Evolutionary conservation across 75 land plant species (phyloP), one percentile per base, ranked within the genome.

Genomic region (Adiantum capillusveneris): DNA sequence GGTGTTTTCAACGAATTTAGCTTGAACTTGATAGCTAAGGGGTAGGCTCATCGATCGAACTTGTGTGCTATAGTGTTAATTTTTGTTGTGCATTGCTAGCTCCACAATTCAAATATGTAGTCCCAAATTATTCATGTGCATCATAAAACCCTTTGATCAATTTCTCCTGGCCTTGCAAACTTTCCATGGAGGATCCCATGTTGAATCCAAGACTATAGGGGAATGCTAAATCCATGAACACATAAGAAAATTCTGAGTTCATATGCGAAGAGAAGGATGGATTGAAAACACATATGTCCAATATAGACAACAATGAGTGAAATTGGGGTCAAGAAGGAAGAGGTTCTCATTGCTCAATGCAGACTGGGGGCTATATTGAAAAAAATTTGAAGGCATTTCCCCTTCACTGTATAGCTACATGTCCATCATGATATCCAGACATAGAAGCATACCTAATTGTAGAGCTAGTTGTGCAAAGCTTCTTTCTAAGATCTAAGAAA

Each of bases 61-160:
- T 20, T 49, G 27, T n/a, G 56, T 25, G 28, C 56, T 61, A 31
- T 67, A 68, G 21, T 68, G 41, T 34, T 67, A 68, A 31, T 37
- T 39, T 34, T 25, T 63, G 75, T 24, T 74, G 77, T 1, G 45
- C 14, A 26, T 29, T 55, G 11, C 57, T 57, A 0, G 59, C 54
- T 13, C 64, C 73, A 25, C 59, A 66, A 20, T 31, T 26, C 1
- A 61, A 45, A 31, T 61, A 71, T 31, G 77, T 63, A 37, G 75
- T 74, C 26, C 75, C 77, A 22, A 75, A 74, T 75, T 75, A 74
- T 59, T 74, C 77, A 52, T 74, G 75, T 17, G 76, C 73, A 41
- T 75, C 67, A 42, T 71, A 36, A 31, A 64, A 24, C 30, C 39
- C 43, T 29, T 53, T 75, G 36, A 57, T 70, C 30, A 44, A 31